Percentiles rank a stretch among this genome's conserved stretches.
Evolutionary conservation across 176 grass and related monocot genomes (phyloP).

Genomic region (Puya raimondii): DNA sequence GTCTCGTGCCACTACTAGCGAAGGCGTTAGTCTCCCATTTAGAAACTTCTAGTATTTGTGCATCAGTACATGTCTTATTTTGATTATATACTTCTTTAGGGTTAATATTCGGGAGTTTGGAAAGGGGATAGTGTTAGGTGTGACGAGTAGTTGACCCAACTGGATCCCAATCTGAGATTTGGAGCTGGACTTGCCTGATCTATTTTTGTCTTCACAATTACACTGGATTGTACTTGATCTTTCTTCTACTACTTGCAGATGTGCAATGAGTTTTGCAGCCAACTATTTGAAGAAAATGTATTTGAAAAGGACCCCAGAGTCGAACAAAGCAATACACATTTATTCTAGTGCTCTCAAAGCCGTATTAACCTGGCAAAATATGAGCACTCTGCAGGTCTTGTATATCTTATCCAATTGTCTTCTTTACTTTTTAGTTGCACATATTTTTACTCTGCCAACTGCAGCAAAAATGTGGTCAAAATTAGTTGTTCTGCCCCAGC

Average conservation of each 20-base stretch:
- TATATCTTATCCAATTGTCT: not conserved
- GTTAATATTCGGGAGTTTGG: not conserved
- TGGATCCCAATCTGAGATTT: not conserved
- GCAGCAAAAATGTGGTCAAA: no score
- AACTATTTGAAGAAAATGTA: slow-evolving; percentile 92
- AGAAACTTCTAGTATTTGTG: not conserved
- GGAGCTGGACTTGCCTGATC: not conserved
- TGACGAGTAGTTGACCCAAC: not conserved
- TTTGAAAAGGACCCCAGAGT: slow-evolving; percentile 67
- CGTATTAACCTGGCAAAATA: slow-evolving; percentile 84
- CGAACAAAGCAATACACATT: slow-evolving; percentile 75
- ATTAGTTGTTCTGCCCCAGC: no score
- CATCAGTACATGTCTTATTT: not conserved
- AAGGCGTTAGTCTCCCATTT: slow-evolving; percentile 56
- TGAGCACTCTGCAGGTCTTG: slow-evolving; percentile 79
- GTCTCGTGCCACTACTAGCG: slow-evolving; percentile 75
- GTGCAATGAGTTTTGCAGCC: slow-evolving; percentile 65
- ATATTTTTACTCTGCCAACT: no score
- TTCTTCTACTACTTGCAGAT: slow-evolving; percentile 36
- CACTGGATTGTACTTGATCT: not conserved
- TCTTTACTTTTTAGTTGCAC: not conserved
- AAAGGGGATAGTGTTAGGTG: not conserved
- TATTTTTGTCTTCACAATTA: not conserved
- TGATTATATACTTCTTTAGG: not conserved
- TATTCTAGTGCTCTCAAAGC: slow-evolving; percentile 98